Evolutionary conservation across 2,329 filamentous ascomycete species (phyloP), one percentile per base, ranked within the genome.

Genomic region (Berkeleyomyces rouxiae): DNA sequence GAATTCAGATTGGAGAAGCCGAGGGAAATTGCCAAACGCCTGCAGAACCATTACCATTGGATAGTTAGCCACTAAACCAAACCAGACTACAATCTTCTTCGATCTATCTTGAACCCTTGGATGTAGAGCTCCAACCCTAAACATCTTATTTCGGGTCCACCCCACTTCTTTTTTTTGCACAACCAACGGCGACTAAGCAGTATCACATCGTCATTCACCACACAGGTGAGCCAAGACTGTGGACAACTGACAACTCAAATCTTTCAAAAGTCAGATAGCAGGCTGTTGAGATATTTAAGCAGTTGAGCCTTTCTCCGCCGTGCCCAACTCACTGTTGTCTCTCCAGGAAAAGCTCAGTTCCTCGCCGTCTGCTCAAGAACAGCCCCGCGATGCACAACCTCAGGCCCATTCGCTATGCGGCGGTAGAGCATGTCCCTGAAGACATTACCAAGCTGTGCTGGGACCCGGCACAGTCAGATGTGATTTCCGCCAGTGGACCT

Each of bases 401-500:
- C 68, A 86, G 83, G 74, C 90, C 85, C 72, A 83, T 90, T 69
- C 83, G 81, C 70, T 85, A 88, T 71, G 80, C 81, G 68, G 78
- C 82, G 71, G 85, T 85, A 75, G 79, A 84, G 66, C 77, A 80
- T 61, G 64, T 47, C 36, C 44, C 58, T 42, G 73, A 79, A 66
- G 78, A 82, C 65, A 78, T 93, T 69, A 86, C 88, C 61, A 86
- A 90, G 39, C 83, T 85, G 63, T 87, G 90, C 70, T 97, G 92
- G 92, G 90, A 97, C 75, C 80, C 86, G 58, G 80, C 84, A 65
- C 84, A 82, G 67, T 87, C 93, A 72, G 83, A 88, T 65, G 74
- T 93, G 61, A 79, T 99, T 68, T 91, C 87, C 75, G 85, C 89
- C 61, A 86, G 92, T 77, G 92, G 93, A 6, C 93, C 92, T 66